Evolutionary conservation across 164 flowering plant species (phyloP), one percentile per base, ranked within the genome.

Genomic region (Macadamia integrifolia): DNA sequence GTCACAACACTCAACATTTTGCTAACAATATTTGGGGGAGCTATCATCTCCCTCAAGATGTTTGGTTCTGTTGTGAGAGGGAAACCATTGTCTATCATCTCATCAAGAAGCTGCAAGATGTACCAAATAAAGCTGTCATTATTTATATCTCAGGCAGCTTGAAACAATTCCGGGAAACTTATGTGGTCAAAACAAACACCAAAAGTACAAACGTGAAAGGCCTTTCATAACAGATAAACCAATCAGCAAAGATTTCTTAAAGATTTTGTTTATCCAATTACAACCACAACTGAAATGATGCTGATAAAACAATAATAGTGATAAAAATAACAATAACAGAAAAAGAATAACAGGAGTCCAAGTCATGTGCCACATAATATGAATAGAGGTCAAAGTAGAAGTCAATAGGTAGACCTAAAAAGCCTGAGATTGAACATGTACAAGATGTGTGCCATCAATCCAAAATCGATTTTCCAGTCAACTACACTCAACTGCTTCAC

Each of bases 71-170:
- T 94, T 42, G 97, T 94, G 57, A 94, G 88, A 66, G 99, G 99
- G 78, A 92, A 90, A 61, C 99, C 99, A 76, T 94, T 94, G 84
- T 92, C 99, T 75, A 94, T 94, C 99, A 94, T 92, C 87, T 94
- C 99, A 80, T 94, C 99, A 68, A 94, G 81, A 75, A 94, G 91
- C 99, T 94, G 91, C 85, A 85, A 74, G 65, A 65, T 55, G 60
- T 59, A 75, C 57, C 70, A 78, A 69, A 69, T 7, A 72, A 59
- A 61, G 52, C 67, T 48, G 66, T 70, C 72, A 74, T 43, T 61
- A 62, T 65, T 60, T 62, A 69, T 69, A 29, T 62, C 61, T 62
- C 70, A 61, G 67, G 43, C 60, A 58, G 43, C 55, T 55, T 58
- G 48, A 58, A 61, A n/a, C 17, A 31, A 9, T 10, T 23, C 17